Percentiles rank a stretch among this genome's conserved stretches.
These are phyloP conservation scores for Bifiguratus adelaidae DNA, from an alignment of 192 early-diverging fungal genomes.

Conservation along the genomic window DNA sequence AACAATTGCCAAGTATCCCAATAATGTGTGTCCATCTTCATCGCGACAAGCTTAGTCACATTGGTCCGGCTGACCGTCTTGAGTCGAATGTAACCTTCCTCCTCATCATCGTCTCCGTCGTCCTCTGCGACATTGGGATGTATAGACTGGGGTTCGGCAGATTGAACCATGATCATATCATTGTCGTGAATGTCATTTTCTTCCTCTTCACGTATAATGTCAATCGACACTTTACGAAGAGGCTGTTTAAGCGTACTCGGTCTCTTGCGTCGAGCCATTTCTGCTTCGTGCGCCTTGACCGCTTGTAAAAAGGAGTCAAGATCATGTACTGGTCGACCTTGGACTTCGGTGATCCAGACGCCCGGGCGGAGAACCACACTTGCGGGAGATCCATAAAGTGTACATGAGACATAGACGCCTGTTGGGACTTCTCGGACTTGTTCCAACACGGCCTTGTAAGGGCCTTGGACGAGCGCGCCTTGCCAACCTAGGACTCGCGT, in stretches of 20 bases:
- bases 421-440: slow-evolving; percentile 52
- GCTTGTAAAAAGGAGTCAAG: slow-evolving; percentile 54
- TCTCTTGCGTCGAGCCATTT: slow-evolving; percentile 22
- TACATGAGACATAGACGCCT: slow-evolving; percentile 52
- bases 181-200: not conserved
- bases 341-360: slow-evolving; percentile 69
- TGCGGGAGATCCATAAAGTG: slow-evolving; percentile 53
- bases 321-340: slow-evolving; percentile 41
- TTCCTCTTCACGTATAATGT: slow-evolving; percentile 1
- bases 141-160: too few species aligned
- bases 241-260: slow-evolving; percentile 23
- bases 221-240: not conserved
- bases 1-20: slow-evolving; percentile 63
- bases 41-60: slow-evolving; percentile 54
- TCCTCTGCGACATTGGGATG: too few species aligned
- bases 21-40: slow-evolving; percentile 67
- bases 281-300: slow-evolving; percentile 32
- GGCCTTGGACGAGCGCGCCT: slow-evolving; percentile 67
- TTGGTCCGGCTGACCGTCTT: slow-evolving; percentile 43
- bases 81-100: slow-evolving; percentile 44
- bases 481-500: slow-evolving; percentile 72
- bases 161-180: not conserved
- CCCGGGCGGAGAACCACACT: slow-evolving; percentile 45
- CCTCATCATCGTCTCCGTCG: slow-evolving; percentile 33
- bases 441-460: slow-evolving; percentile 57